These are phyloP conservation scores for Metschnikowia cerradonensis DNA, from an alignment of 805 yeast species.

Conservation along the genomic window DNA sequence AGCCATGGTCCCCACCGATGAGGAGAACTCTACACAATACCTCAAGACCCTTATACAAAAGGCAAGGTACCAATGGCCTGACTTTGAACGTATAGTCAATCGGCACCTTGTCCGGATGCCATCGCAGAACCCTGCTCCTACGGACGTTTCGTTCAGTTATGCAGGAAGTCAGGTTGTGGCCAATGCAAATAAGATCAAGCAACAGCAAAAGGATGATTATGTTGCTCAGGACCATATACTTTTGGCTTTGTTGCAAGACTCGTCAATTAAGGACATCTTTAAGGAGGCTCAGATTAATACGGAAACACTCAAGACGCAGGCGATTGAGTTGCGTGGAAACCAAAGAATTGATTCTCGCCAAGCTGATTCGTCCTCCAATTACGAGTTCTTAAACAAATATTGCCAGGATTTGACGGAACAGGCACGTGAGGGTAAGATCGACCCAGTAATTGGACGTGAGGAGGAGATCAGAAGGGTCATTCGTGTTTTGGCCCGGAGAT, in stretches of 20 bases:
- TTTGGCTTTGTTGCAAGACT: conserved; percentile 79
- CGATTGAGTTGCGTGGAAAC: conserved; percentile 78
- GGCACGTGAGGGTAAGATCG: conserved; percentile 91
- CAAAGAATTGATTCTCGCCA: conserved; percentile 89
- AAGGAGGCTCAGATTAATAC: conserved; percentile 66
- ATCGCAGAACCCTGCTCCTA: conserved; percentile 85
- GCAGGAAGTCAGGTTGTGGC: conserved; percentile 72
- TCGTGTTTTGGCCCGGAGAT: conserved; percentile 92
- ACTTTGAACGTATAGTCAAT: conserved; percentile 76
- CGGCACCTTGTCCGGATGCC: conserved; percentile 80
- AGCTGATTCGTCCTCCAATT: conserved; percentile 84
- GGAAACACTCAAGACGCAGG: conserved; percentile 73
- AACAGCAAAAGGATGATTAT: conserved; percentile 84
- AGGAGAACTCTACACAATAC: conserved; percentile 46
- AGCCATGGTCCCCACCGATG: conserved; percentile 74
- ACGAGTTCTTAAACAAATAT: conserved; percentile 83
- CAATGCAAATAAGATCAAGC: conserved; percentile 71
- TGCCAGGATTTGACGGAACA: conserved; percentile 91
- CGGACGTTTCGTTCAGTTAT: conserved; percentile 69
- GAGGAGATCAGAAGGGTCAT: conserved; percentile 96
- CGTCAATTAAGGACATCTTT: conserved; percentile 62
- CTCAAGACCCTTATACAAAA: conserved; percentile 78
- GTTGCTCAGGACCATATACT: conserved; percentile 93
- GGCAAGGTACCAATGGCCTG: conserved; percentile 83
- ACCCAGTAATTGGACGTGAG: conserved; percentile 98